A percentile compares a stretch with the other conserved stretches of the same genome.
phyloP scores from a whole-genome alignment of 768 basidiomycete genomes.

The Sarcodon aspratus region DNA sequence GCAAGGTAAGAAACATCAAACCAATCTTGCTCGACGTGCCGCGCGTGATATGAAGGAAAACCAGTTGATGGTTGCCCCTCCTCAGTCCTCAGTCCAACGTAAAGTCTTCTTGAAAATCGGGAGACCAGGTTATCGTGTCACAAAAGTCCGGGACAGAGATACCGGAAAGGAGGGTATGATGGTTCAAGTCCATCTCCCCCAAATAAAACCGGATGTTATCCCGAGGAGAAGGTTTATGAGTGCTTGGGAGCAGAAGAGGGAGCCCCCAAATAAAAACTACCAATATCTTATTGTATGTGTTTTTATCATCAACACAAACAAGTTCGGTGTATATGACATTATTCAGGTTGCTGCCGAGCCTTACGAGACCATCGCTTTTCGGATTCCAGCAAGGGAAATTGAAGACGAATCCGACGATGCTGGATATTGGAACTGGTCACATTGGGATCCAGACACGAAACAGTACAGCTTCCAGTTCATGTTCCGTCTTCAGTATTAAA shows the following conservation, averaged over 20 bases:
- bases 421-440: constrained; percentile 93
- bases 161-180: constrained; percentile 93
- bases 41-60: constrained; percentile 96
- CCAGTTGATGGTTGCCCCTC: constrained; percentile 78
- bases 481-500: constrained; percentile 51
- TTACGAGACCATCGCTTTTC: constrained; percentile 98
- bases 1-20: constrained; percentile 99
- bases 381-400: constrained; percentile 93
- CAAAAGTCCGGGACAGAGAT: constrained; percentile 88
- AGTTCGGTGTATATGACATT: constrained; percentile 16
- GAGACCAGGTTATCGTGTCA: constrained; percentile 88
- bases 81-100: constrained; percentile 69
- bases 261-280: constrained; percentile 91
- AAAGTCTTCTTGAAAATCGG: constrained; percentile 98
- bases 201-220: constrained; percentile 77
- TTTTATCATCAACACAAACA: background rate
- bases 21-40: constrained; percentile 92
- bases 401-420: constrained; percentile 90
- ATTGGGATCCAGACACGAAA: constrained; percentile 99
- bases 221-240: constrained; percentile 93
- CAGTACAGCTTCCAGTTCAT: constrained; percentile 98
- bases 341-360: constrained; percentile 94
- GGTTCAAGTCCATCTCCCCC: constrained; percentile 93
- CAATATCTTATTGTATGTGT: constrained; percentile 90
- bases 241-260: constrained; percentile 93